phyloP scores from a whole-genome alignment of 2,329 filamentous ascomycete species.

The Alternaria gaisen region DNA sequence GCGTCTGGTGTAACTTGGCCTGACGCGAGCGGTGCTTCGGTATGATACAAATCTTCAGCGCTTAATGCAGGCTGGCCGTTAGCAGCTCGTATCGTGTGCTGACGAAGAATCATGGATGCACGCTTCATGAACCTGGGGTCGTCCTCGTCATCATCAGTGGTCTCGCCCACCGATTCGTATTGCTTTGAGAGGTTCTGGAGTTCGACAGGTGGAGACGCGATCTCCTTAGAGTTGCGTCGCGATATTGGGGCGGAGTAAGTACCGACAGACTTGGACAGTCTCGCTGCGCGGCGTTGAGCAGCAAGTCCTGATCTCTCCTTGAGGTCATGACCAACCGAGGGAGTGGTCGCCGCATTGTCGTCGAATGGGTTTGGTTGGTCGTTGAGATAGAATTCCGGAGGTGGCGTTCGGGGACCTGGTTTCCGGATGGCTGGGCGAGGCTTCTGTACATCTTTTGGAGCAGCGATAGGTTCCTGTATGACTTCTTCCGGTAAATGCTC shows the following conservation, averaged over 20 bases:
- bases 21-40: conserved; percentile 48
- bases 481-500: conserved; percentile 33
- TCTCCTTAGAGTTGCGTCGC: conserved; percentile 47
- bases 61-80: conserved; percentile 23
- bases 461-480: conserved; percentile 21
- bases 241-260: conserved; percentile 48
- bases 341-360: conserved; percentile 24
- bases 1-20: conserved; percentile 60
- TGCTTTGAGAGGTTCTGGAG: conserved; percentile 23
- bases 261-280: conserved; percentile 47
- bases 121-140: conserved; percentile 51
- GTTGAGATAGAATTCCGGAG: conserved; percentile 45
- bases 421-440: conserved; percentile 51
- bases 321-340: conserved; percentile 24
- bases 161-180: conserved; percentile 32
- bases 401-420: conserved; percentile 38
- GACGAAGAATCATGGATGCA: conserved; percentile 50
- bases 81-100: conserved; percentile 38
- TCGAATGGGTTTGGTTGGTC: conserved; percentile 48
- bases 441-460: conserved; percentile 39
- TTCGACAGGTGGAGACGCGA: conserved; percentile 34
- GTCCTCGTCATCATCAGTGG: conserved; percentile 38
- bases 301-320: conserved; percentile 48
- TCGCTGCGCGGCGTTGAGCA: conserved; percentile 47
- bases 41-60: conserved; percentile 45